A percentile compares a stretch with the other conserved stretches of the same genome.
Evolutionary conservation across 2,329 filamentous ascomycete genomes (phyloP).

Genomic region (Alternaria viburni): DNA sequence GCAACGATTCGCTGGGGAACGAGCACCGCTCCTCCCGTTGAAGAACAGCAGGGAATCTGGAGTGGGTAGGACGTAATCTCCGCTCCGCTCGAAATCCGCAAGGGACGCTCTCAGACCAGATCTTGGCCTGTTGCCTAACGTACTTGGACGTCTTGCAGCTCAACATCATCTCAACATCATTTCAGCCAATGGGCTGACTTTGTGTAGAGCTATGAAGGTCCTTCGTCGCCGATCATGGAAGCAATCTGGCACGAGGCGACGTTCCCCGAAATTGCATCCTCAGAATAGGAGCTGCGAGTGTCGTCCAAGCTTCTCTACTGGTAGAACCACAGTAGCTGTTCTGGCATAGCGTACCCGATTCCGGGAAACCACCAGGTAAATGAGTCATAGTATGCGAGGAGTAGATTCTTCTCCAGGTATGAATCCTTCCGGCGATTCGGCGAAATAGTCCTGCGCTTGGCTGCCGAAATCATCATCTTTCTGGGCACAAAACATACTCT

Average conservation of each 20-base stretch:
- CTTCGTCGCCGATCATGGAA: background rate
- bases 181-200: background rate
- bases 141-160: background rate
- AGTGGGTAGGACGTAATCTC: background rate
- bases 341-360: background rate
- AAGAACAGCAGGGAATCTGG: background rate
- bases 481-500: background rate
- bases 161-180: background rate
- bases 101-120: background rate
- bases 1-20: background rate
- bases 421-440: background rate
- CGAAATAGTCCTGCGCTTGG: background rate
- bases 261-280: background rate
- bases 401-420: background rate
- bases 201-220: background rate
- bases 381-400: background rate
- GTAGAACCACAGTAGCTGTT: background rate
- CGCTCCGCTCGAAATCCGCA: background rate
- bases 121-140: background rate
- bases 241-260: no score
- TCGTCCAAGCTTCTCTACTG: background rate
- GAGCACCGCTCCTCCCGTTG: background rate
- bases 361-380: background rate
- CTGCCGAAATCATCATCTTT: background rate
- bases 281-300: background rate